Base-by-base conservation (phyloP, 345 rosid genomes). In the Hibiscus mutabilis region DNA sequence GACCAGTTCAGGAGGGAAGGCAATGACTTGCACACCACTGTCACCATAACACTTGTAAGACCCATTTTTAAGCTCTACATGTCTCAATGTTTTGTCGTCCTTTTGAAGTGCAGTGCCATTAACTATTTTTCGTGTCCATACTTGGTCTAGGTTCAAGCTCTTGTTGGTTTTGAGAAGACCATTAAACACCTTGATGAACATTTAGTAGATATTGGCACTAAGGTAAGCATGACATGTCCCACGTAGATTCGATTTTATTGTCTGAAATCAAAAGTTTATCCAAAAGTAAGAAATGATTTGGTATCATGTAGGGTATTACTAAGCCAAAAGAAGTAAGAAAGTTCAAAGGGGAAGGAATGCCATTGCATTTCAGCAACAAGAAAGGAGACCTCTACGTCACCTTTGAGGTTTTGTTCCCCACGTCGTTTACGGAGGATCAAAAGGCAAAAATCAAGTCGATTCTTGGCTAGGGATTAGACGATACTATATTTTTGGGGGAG, bases 261-360 rank as follows among this genome's bases (percentile, higher is more conserved):
- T 51, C 37, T 33, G 5, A 16, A 15, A 37, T 53, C 25, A 59
- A 55, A 56, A n/a, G 16, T 60, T 40, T 18, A 60, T 25, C 21
- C 57, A 14, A n/a, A 7, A 58, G 62, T 31, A 14, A 47, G 57
- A 52, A 29, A 33, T 22, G 24, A 63, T n/a, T 3, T n/a, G 37
- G 2, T 60, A 9, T 35, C 58, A 9, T 47, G 12, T 87, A 95
- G 99, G 98, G 88, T 78, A 85, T 95, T 60, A 95, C 94, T 1
- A 92, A 90, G 79, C 98, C 99, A 0, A 96, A 96, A 76, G 91
- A 90, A 81, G 96, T 92, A 78, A 83, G 82, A 61, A 96, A 86
- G 86, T 85, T 92, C 58, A 92, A 85, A 84, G 99, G 94, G 19
- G 98, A 95, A 84, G 99, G 99, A 58, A 95, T 95, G 99, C 98